phyloP scores from a whole-genome alignment of 1,139 yeast genomes.

The Hansenula sp. region DNA sequence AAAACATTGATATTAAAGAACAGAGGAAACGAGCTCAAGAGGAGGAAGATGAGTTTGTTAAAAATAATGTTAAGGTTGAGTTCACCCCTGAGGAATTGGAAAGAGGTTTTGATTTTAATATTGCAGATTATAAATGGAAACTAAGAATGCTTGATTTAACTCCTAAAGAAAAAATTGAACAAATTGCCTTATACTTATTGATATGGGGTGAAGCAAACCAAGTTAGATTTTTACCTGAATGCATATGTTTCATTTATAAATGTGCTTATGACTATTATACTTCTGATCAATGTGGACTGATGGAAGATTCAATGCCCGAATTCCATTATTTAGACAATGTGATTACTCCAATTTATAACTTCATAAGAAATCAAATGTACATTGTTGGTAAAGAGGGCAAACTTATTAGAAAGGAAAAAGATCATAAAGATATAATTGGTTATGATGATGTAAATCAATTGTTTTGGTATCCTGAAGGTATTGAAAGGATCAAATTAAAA shows the following conservation, averaged over 20 bases:
- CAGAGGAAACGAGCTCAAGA: constrained; percentile 26
- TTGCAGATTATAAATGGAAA: constrained; percentile 62
- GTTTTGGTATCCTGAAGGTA: constrained; percentile 73
- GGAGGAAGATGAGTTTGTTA: constrained; percentile 25
- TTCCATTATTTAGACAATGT: constrained; percentile 55
- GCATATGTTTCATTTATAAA: constrained; percentile 74
- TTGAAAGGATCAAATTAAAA: constrained; percentile 41
- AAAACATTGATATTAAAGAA: constrained; percentile 28
- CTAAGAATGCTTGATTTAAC: constrained; percentile 50
- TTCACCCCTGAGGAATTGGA: constrained; percentile 43
- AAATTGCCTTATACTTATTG: constrained; percentile 62
- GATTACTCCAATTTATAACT: constrained; percentile 72
- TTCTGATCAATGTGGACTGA: constrained; percentile 7
- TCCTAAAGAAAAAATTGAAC: constrained; percentile 54
- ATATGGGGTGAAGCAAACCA: constrained; percentile 93
- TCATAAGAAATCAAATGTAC: constrained; percentile 54
- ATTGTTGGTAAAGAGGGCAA: constrained; percentile 26
- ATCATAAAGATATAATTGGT: constrained; percentile 70
- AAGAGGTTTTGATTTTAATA: constrained; percentile 51
- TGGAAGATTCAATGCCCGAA: constrained; percentile 20
- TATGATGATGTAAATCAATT: constrained; percentile 85
- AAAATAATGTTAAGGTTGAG: constrained; percentile 25
- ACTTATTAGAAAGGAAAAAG: constrained; percentile 50
- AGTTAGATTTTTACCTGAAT: constrained; percentile 79
- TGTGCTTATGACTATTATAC: constrained; percentile 62